Evolutionary conservation across 305 asterid genomes (phyloP).

Genomic region (Fraxinus floribunda): DNA sequence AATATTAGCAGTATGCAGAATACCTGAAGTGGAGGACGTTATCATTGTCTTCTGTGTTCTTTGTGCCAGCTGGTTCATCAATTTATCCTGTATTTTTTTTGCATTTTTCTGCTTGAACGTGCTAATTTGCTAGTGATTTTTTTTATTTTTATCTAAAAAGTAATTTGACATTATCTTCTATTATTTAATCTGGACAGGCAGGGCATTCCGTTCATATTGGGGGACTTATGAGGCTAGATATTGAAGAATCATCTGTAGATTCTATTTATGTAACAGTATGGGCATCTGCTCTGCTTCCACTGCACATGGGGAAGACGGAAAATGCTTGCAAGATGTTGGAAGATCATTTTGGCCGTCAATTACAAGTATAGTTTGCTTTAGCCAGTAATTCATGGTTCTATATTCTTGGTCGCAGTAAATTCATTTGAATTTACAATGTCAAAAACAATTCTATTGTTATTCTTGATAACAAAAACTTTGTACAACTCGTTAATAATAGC

Average conservation of each 20-base stretch:
- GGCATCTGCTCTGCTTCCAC: constrained; percentile 77
- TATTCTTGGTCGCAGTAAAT: background rate
- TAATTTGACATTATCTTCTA: constrained; percentile 3
- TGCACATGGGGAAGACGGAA: constrained; percentile 90
- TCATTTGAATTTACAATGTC: background rate
- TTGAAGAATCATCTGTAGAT: constrained; percentile 70
- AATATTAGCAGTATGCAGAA: background rate
- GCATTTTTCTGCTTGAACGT: background rate
- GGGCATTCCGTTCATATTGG: constrained; percentile 83
- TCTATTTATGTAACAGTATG: constrained; percentile 78
- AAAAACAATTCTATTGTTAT: background rate
- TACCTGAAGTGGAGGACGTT: background rate
- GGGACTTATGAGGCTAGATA: constrained; percentile 75
- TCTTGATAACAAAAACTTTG: background rate
- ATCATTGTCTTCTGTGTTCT: background rate
- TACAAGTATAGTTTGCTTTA: constrained; percentile 49
- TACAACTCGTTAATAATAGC: background rate
- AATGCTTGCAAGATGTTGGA: constrained; percentile 58
- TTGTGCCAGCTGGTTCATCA: background rate
- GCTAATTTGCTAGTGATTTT: background rate
- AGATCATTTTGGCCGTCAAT: constrained; percentile 74
- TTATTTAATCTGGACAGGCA: constrained; percentile 45
- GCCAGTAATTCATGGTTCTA: background rate
- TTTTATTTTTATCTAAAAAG: background rate
- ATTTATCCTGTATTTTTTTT: background rate